phyloP scores from a whole-genome alignment of 495 filamentous ascomycete genomes.

The Viridothelium virens region DNA sequence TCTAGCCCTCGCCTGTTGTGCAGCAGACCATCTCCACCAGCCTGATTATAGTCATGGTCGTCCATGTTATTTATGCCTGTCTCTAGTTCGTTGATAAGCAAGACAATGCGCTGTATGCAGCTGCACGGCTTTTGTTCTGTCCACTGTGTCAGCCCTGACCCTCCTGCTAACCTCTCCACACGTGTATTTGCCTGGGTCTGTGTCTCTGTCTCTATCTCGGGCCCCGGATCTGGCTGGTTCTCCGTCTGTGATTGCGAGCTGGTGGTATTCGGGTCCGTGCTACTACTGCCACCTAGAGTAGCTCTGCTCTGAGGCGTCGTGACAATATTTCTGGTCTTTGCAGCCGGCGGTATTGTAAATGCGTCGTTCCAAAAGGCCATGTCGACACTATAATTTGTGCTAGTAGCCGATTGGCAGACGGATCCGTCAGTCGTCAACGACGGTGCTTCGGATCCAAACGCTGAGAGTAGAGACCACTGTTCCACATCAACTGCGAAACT shows the following conservation, averaged over 20 bases:
- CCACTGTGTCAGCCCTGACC: neutral
- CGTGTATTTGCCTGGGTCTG: neutral
- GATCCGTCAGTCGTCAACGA: neutral
- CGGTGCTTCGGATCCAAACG: neutral
- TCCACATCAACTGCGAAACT: neutral
- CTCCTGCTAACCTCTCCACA: neutral
- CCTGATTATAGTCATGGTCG: neutral
- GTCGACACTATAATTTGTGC: neutral
- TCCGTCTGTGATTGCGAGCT: neutral
- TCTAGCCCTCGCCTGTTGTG: neutral
- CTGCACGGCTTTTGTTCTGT: slow-evolving; percentile 1
- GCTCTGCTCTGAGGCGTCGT: neutral
- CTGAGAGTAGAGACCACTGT: slow-evolving; percentile 1
- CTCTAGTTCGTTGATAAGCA: neutral
- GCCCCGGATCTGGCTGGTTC: neutral
- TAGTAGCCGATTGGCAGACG: neutral
- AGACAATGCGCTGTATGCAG: neutral
- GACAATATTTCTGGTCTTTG: neutral
- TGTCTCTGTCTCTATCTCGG: neutral
- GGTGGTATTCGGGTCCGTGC: neutral
- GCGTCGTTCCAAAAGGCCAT: neutral
- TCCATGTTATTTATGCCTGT: neutral
- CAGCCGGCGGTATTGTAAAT: neutral
- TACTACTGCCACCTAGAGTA: neutral
- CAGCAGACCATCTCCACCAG: neutral